Evolutionary conservation across 2,329 filamentous ascomycete species (phyloP).

Genomic region (Thelonectria discophora): DNA sequence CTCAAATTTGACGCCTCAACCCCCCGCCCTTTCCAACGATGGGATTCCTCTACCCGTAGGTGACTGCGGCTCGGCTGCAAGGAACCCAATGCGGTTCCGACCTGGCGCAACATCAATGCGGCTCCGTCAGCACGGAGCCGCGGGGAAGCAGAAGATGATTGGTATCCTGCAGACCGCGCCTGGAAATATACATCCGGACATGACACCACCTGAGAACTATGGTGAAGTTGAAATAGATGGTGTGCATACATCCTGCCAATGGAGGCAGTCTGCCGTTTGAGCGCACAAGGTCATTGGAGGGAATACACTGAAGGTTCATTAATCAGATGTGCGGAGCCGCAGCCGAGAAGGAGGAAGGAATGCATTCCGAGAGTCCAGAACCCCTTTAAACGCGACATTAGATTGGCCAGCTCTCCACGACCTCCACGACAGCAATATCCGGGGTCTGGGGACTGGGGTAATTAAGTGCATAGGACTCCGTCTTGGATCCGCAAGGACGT

Average conservation of each 20-base stretch:
- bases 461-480: not conserved
- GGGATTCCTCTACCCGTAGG: not conserved
- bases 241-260: not conserved
- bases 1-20: no score
- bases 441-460: slow-evolving; percentile 3
- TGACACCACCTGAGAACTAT: not conserved
- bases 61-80: not conserved
- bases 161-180: not conserved
- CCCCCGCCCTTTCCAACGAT: not conserved
- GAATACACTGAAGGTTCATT: not conserved
- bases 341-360: not conserved
- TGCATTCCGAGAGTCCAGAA: not conserved
- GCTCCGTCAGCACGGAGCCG: not conserved
- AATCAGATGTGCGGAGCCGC: not conserved
- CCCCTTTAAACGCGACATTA: not conserved
- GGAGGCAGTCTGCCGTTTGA: not conserved
- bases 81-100: not conserved
- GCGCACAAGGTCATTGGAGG: not conserved
- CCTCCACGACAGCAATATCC: not conserved
- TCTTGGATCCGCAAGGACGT: not conserved
- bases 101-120: not conserved
- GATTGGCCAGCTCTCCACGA: not conserved
- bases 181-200: not conserved
- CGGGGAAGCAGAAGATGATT: not conserved
- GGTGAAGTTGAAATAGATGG: not conserved